Base-by-base conservation (phyloP, 768 basidiomycete genomes). In the Phylloporus arenicola region DNA sequence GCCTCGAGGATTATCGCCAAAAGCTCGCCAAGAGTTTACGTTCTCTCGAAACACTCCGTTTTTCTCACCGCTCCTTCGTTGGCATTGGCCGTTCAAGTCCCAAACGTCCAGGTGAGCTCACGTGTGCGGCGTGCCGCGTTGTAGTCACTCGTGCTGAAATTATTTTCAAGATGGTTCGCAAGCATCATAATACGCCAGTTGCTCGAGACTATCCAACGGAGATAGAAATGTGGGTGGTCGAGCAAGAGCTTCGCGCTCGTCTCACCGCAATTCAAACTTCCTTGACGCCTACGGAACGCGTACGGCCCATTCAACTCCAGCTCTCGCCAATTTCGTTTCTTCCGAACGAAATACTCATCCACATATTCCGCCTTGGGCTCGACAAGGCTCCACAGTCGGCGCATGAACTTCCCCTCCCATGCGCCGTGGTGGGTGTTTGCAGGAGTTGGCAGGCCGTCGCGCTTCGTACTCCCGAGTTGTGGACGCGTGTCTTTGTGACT, bases 311-410 rank as follows among this genome's bases (percentile, higher is more conserved):
- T 17, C 47, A 46, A 30, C 42, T 49, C n/a, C 57, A 59, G 34
- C 40, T 61, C 27, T 59, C 60, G 14, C 47, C 60, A 4, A 43
- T 62, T 13, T 53, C 57, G 3, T 39, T 47, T n/a, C 50, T 61
- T 11, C 60, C 60, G n/a, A 59, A 45, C 40, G 57, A 62, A 37
- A 35, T 60, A 22, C 59, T 60, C 25, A 33, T 50, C 24, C 40
- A 45, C 25, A 51, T 57, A 42, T 51, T 61, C 45, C 30, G 31
- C n/a, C 37, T 17, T 38, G 55, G 52, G n/a, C 22, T 51, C 12
- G n/a, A 40, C 10, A 35, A 39, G 3, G n/a, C 25, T 27, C 57
- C 47, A 4, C 46, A 42, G 8, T 48, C 43, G 3, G 20, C 48
- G 10, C 22, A 19, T 19, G 38, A 35, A 3, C 48, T 51, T 49